Conservation (phyloP, 2,329 filamentous ascomycete genomes). For the Verticillium zaregamsianum region DNA sequence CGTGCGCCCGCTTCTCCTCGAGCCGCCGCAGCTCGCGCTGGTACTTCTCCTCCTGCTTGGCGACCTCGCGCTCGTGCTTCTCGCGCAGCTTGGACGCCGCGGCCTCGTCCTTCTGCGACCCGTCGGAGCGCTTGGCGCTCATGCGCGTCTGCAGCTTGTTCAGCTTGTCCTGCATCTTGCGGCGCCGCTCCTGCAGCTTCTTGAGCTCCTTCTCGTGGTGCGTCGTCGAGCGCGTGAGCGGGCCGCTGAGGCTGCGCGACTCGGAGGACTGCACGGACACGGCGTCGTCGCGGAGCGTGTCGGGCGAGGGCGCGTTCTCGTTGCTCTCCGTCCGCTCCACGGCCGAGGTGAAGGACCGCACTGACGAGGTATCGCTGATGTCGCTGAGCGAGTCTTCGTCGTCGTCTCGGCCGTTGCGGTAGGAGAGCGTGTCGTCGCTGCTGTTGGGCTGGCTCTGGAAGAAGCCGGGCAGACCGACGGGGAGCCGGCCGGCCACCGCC, state of each 20-base stretch:
- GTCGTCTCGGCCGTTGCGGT: conserved; percentile 14
- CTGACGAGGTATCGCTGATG: conserved; percentile 39
- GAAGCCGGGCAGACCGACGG: conserved; percentile 26
- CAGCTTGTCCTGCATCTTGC: conserved; percentile 60
- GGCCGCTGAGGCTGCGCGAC: conserved; percentile 16
- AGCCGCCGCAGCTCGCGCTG: conserved; percentile 60
- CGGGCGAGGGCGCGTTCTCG: neutral
- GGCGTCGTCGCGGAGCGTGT: conserved; percentile 10
- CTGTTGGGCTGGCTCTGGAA: conserved; percentile 17
- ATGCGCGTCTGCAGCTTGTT: conserved; percentile 48
- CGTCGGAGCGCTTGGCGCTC: conserved; percentile 39
- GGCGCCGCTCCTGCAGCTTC: conserved; percentile 57
- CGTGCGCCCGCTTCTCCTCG: conserved; percentile 58
- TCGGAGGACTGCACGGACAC: conserved; percentile 27
- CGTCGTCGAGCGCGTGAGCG: conserved; percentile 16
- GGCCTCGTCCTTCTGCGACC: conserved; percentile 44
- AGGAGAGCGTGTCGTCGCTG: conserved; percentile 19
- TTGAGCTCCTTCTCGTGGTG: conserved; percentile 60
- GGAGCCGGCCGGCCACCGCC: conserved; percentile 35
- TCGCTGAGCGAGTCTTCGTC: conserved; percentile 19
- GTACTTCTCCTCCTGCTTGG: conserved; percentile 64
- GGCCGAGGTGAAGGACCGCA: conserved; percentile 46
- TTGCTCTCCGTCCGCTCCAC: conserved; percentile 22
- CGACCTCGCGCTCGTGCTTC: conserved; percentile 58
- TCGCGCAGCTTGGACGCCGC: conserved; percentile 55